Evolutionary conservation across 208 protist genomes (phyloP), one percentile per base, ranked within the genome.

Genomic region (Trypanosoma congolense): DNA sequence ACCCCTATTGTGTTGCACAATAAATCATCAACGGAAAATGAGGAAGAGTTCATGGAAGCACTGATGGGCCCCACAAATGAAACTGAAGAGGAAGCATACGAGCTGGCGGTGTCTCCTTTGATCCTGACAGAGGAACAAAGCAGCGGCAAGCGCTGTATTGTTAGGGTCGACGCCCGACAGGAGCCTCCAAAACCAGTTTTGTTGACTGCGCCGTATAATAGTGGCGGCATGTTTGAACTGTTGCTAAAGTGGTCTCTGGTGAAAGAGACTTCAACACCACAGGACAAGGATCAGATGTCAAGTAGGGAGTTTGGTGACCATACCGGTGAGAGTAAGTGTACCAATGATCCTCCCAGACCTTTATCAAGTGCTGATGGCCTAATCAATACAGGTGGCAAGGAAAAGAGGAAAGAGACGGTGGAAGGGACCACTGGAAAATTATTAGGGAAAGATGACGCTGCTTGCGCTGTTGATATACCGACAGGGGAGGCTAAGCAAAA

Each of bases 1-100:
- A 46, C 49, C 29, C 65, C 75, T 1, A 26, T 76, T 6, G 65
- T 60, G 10, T 45, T 87, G 1, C 48, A 61, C 25, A 61, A 63
- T 16, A 38, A 16, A 12, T 12, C n/a, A n/a, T n/a, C n/a, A n/a
- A n/a, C n/a, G n/a, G n/a, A n/a, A n/a, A n/a, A n/a, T n/a, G n/a
- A n/a, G n/a, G n/a, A n/a, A n/a, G n/a, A n/a, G n/a, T n/a, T n/a
- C n/a, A n/a, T n/a, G n/a, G n/a, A 38, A 38, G 33, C 33, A 38
- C 9, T 38, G 33, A 38, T 6, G 33, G 33, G 9, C 33, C 33
- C 33, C 33, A 43, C 16, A 4, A 49, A 41, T 18, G 25, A 18
- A 14, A 25, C 19, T 25, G 29, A 19, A 28, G n/a, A 19, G 6
- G 21, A 42, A 8, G 12, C 19, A n/a, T 59, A 59, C n/a, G 54